Evolutionary conservation across 2,329 filamentous ascomycete genomes (phyloP).

Genomic region (Neonectria hederae): DNA sequence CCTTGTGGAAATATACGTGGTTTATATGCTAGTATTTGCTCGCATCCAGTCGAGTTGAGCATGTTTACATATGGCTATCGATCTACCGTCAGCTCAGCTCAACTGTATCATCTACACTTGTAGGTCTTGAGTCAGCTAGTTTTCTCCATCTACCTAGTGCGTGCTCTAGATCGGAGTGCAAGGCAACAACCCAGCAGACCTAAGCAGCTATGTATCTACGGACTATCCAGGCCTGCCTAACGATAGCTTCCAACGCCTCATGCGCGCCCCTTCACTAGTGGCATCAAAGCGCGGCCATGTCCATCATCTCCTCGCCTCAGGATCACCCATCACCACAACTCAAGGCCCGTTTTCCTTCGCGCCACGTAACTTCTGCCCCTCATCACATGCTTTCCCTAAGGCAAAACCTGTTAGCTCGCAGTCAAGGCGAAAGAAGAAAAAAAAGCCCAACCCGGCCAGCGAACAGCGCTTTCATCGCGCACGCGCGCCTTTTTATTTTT

Average conservation of each 20-base stretch:
- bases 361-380: not conserved
- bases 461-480: not conserved
- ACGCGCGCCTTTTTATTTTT: not conserved
- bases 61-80: not conserved
- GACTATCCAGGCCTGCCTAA: not conserved
- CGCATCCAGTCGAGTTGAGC: not conserved
- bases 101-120: not conserved
- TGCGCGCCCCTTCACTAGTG: not conserved
- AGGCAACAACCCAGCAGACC: not conserved
- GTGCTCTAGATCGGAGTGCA: not conserved
- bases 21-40: not conserved
- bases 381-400: constrained; percentile 2
- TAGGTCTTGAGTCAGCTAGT: no score
- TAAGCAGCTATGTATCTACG: not conserved
- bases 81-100: not conserved
- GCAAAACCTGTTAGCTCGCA: not conserved
- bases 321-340: not conserved
- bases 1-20: constrained; percentile 11
- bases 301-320: not conserved
- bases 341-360: not conserved
- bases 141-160: no score
- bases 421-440: constrained; percentile 3
- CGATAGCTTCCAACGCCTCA: not conserved
- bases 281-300: not conserved
- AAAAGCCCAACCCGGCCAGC: not conserved